Evolutionary conservation across 371 early-diverging fungal species (phyloP).

Genomic region (Mucor irregularis): DNA sequence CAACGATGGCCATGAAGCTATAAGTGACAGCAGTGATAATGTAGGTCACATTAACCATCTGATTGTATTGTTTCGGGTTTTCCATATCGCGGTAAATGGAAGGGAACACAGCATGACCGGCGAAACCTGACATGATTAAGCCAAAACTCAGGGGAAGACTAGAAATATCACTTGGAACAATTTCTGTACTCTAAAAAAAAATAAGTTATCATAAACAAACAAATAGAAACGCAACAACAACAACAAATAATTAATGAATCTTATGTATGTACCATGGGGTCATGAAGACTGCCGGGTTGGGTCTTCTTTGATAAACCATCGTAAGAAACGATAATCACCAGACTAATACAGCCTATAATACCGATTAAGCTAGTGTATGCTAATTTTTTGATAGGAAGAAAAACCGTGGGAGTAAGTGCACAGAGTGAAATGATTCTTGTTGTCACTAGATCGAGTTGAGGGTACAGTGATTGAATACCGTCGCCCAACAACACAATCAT

Average conservation of each 20-base stretch:
- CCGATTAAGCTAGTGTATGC: slow-evolving; percentile 53
- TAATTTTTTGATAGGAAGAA: slow-evolving; percentile 40
- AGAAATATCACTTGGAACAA: slow-evolving; percentile 28
- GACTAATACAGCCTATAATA: slow-evolving; percentile 37
- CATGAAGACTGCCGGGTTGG: slow-evolving; percentile 58
- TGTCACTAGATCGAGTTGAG: slow-evolving; percentile 9
- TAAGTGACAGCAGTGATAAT: slow-evolving; percentile 32
- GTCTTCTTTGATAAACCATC: slow-evolving; percentile 48
- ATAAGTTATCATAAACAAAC: neutral
- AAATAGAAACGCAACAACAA: neutral
- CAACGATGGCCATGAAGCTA: slow-evolving; percentile 39
- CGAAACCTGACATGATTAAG: slow-evolving; percentile 46
- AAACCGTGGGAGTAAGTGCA: slow-evolving; percentile 27
- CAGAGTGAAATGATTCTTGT: slow-evolving; percentile 18
- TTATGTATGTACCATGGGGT: slow-evolving; percentile 42
- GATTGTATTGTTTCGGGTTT: slow-evolving; percentile 48
- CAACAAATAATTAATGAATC: neutral
- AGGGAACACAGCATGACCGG: slow-evolving; percentile 68
- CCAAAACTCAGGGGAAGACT: slow-evolving; percentile 41
- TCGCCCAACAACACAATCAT: slow-evolving; percentile 41
- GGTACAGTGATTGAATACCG: slow-evolving; percentile 33
- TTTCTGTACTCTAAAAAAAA: slow-evolving; percentile 34
- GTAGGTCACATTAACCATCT: slow-evolving; percentile 44
- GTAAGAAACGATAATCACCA: slow-evolving; percentile 42
- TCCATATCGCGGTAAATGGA: slow-evolving; percentile 69